Evolutionary conservation across 768 basidiomycete species (phyloP), one percentile per base, ranked within the genome.

Genomic region (Lactarius hatsudake): DNA sequence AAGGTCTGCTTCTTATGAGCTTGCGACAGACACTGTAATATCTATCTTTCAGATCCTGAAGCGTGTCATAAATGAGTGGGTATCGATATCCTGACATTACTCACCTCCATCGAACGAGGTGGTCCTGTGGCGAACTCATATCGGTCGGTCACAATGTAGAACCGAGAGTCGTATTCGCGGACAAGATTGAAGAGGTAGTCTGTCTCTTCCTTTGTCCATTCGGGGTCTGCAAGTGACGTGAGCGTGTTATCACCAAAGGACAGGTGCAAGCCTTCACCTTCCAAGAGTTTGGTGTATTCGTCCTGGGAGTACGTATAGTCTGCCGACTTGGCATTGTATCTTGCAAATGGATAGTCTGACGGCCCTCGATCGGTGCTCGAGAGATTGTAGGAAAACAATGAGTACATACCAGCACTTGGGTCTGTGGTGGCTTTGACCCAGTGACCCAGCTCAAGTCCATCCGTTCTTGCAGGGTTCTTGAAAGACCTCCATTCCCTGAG

Each of bases 161-260:
- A 98, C 54, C 96, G 84, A 13, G 86, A 80, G 75, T 98, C 96
- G 71, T 91, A 98, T 61, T 91, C 87, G 59, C 84, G 82, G 10
- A 90, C 87, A 10, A 96, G 76, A 3, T 79, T 79, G 77, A 98
- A 96, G 1, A 99, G 83, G 74, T 98, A 94, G 74, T 94, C 91
- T 0, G 97, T 98, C 77, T 98, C 95, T 71, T 94, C 93, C 72
- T 89, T 90, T 7, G 91, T 84, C 97, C 97, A 98, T 67, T 89
- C 89, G 12, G 79, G 79, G 72, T 96, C 96, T 89, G 63, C 30
- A 43, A 60, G 23, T 28, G 36, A 56, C 17, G 26, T 32, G 26
- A 60, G 60, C 30, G 26, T 20, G 66, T 34, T 26, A 51, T 51
- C 30, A 40, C n/a, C 36, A n/a, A 40, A 55, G 23, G n/a, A 18